phyloP scores from a whole-genome alignment of 164 flowering plant genomes.

The Berberis vulgaris region DNA sequence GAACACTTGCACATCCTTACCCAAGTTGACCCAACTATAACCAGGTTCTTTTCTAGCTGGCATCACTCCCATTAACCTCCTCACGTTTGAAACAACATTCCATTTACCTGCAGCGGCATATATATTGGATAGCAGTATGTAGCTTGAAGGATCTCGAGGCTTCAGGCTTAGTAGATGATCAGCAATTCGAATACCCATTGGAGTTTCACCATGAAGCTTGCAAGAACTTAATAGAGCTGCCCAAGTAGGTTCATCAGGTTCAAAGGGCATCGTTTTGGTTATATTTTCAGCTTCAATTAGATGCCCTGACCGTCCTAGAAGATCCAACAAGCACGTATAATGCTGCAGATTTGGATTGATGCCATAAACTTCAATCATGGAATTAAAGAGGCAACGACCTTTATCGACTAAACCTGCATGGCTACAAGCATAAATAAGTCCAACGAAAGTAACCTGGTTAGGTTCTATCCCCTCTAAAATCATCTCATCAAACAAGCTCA shows the following conservation, averaged over 20 bases:
- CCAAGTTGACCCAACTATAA: constrained; percentile 54
- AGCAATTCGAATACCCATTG: constrained; percentile 53
- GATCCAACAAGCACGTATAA: constrained; percentile 80
- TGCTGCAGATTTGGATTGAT: constrained; percentile 65
- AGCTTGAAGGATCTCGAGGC: constrained; percentile 57
- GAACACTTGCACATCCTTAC: constrained; percentile 56
- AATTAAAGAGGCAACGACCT: constrained; percentile 50
- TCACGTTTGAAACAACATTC: constrained; percentile 49
- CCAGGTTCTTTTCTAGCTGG: constrained; percentile 65
- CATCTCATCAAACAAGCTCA: constrained; percentile 58
- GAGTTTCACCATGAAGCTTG: constrained; percentile 34
- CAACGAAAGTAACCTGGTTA: constrained; percentile 79
- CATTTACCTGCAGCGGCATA: constrained; percentile 64
- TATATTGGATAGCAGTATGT: constrained; percentile 56
- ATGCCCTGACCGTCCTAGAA: constrained; percentile 64
- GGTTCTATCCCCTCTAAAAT: constrained; percentile 47
- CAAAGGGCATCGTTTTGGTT: constrained; percentile 52
- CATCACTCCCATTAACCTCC: constrained; percentile 43
- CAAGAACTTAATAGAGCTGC: constrained; percentile 76
- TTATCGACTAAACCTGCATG: constrained; percentile 67
- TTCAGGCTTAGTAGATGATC: constrained; percentile 40
- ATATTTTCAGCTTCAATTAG: constrained; percentile 65
- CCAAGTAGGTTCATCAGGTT: constrained; percentile 89
- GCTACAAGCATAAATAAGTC: constrained; percentile 80
- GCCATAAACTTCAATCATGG: constrained; percentile 51